These are phyloP conservation scores for Cicer bijugum DNA, from an alignment of 306 rosid genomes.

Conservation along the genomic window DNA sequence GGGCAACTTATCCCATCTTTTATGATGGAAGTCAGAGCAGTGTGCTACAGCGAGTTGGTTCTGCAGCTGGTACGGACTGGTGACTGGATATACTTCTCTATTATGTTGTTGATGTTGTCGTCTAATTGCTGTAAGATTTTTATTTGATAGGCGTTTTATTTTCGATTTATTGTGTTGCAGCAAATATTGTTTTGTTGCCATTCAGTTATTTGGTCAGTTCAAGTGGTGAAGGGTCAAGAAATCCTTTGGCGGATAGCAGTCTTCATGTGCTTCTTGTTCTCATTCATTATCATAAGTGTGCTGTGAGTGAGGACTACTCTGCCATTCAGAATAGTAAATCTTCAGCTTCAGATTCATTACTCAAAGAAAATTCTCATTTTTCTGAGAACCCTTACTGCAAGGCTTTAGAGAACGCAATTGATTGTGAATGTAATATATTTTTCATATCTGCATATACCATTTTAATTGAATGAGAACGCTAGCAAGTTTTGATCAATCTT, in stretches of 20 bases:
- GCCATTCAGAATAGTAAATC: conserved; percentile 50
- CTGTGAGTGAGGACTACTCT: conserved; percentile 52
- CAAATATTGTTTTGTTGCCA: conserved; percentile 86
- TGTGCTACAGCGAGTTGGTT: conserved; percentile 90
- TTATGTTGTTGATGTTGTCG: not conserved
- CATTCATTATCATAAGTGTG: conserved; percentile 83
- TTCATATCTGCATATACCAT: conserved; percentile 34
- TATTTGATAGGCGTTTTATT: conserved; percentile 32
- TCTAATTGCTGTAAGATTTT: conserved; percentile 40
- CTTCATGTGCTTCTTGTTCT: conserved; percentile 89
- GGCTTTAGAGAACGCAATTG: conserved; percentile 79
- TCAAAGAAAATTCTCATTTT: conserved; percentile 62
- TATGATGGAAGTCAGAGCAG: conserved; percentile 84
- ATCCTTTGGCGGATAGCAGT: conserved; percentile 84
- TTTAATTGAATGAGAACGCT: conserved; percentile 37
- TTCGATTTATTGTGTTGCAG: conserved; percentile 57
- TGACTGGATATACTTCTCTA: conserved; percentile 28
- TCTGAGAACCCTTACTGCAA: conserved; percentile 89
- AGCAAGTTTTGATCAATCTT: conserved; percentile 37
- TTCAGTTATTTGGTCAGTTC: conserved; percentile 83
- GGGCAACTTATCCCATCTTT: conserved; percentile 71
- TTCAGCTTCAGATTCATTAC: conserved; percentile 60
- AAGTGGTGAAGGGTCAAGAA: conserved; percentile 69
- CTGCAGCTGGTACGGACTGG: conserved; percentile 86
- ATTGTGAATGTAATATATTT: conserved; percentile 75